A percentile compares a stretch with the other conserved stretches of the same genome.
These are phyloP conservation scores for Phallus indusiatus DNA, from an alignment of 768 basidiomycete species.

Conservation along the genomic window DNA sequence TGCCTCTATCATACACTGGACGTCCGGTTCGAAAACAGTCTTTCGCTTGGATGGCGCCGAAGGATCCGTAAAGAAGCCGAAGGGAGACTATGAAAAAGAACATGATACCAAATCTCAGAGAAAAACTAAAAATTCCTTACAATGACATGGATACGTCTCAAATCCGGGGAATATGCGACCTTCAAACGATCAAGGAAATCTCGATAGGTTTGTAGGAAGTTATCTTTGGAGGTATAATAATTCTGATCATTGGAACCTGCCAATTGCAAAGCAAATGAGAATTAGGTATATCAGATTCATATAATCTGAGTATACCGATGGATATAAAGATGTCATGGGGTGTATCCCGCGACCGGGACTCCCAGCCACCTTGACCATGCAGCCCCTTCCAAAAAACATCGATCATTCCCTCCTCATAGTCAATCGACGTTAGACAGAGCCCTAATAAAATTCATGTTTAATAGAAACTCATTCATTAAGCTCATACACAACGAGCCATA, in stretches of 20 bases:
- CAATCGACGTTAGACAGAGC: not conserved
- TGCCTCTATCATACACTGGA: not conserved
- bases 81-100: constrained; percentile 3
- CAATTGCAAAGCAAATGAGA: not conserved
- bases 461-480: not conserved
- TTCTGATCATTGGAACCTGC: not conserved
- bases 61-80: not conserved
- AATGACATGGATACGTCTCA: constrained; percentile 3
- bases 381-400: constrained; percentile 7
- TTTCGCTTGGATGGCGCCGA: not conserved
- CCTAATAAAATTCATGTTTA: not conserved
- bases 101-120: not conserved
- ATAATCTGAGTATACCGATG: not conserved
- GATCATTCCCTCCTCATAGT: not conserved
- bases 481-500: not conserved
- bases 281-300: not conserved
- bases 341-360: not conserved
- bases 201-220: not conserved
- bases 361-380: not conserved
- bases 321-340: constrained; percentile 4
- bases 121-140: not conserved
- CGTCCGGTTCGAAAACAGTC: constrained; percentile 1
- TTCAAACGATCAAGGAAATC: constrained; percentile 1
- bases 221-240: not conserved
- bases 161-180: not conserved